phyloP scores from a whole-genome alignment of 116 monocot genomes.

The Trichopus zeylanicus region DNA sequence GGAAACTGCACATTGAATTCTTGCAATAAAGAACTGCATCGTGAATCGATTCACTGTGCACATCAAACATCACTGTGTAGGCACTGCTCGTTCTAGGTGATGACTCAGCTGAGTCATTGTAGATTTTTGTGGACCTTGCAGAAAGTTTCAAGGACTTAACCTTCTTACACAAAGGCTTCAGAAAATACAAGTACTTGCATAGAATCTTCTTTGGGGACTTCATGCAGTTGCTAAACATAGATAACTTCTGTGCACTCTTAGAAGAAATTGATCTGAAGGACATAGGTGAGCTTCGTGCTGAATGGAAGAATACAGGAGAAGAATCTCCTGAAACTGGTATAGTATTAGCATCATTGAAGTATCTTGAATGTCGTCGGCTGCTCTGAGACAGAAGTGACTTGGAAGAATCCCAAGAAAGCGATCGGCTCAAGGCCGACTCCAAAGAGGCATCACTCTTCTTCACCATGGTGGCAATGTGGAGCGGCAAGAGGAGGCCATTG shows the following conservation, averaged over 20 bases:
- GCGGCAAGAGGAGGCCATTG: not conserved
- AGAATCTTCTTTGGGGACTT: not conserved
- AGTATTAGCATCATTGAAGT: no score
- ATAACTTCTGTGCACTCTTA: conserved; percentile 12
- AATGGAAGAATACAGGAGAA: no score
- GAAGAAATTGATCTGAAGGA: no score
- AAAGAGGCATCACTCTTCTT: conserved; percentile 2
- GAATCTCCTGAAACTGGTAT: no score
- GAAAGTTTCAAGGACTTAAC: not conserved
- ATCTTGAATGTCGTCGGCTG: not conserved
- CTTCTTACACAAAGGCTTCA: no score
- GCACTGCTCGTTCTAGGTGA: not conserved
- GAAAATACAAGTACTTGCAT: not conserved
- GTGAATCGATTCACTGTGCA: not conserved
- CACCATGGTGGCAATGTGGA: not conserved
- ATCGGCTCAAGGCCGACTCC: not conserved
- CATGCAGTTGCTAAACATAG: no score
- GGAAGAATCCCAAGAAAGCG: not conserved
- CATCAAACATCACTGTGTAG: not conserved
- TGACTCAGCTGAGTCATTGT: not conserved
- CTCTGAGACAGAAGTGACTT: not conserved
- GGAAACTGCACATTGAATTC: no score
- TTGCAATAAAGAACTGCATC: conserved; percentile 1
- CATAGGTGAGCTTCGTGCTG: no score
- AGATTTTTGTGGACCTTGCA: not conserved